Conservation (phyloP, 2,329 filamentous ascomycete genomes). For the Penicillium sp. region DNA sequence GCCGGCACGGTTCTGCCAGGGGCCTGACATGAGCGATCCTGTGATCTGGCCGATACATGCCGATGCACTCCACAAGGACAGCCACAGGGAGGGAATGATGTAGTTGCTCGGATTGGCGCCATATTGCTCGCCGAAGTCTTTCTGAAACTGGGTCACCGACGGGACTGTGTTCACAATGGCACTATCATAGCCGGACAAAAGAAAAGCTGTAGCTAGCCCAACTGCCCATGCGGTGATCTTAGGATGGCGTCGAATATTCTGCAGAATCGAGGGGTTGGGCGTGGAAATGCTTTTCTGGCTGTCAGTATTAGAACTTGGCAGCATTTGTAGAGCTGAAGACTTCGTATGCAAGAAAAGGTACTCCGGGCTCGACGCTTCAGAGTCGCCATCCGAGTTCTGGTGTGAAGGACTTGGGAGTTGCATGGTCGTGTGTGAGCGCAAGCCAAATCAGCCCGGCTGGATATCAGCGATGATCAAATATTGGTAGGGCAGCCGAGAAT, state of each 20-base stretch:
- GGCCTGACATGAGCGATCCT: conserved; percentile 41
- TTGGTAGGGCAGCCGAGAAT: no score
- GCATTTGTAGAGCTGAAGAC: no score
- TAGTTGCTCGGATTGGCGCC: conserved; percentile 22
- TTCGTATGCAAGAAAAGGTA: no score
- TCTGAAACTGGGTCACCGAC: conserved; percentile 24
- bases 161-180: conserved; percentile 25
- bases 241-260: conserved; percentile 15
- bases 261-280: not conserved
- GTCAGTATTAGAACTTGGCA: no score
- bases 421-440: no score
- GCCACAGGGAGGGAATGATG: conserved; percentile 46
- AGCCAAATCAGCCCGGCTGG: no score
- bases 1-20: conserved; percentile 43
- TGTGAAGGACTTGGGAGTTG: no score
- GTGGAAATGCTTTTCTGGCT: no score
- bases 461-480: no score
- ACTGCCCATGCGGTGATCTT: conserved; percentile 15
- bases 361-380: no score
- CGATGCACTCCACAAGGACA: conserved; percentile 47
- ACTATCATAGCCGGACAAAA: conserved; percentile 27
- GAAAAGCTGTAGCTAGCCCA: conserved; percentile 11
- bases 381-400: no score
- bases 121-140: conserved; percentile 36
- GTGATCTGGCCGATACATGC: conserved; percentile 40